Evolutionary conservation across 2,329 filamentous ascomycete species (phyloP), one percentile per base, ranked within the genome.

Genomic region (Zelopaecilomyces penicillatus): DNA sequence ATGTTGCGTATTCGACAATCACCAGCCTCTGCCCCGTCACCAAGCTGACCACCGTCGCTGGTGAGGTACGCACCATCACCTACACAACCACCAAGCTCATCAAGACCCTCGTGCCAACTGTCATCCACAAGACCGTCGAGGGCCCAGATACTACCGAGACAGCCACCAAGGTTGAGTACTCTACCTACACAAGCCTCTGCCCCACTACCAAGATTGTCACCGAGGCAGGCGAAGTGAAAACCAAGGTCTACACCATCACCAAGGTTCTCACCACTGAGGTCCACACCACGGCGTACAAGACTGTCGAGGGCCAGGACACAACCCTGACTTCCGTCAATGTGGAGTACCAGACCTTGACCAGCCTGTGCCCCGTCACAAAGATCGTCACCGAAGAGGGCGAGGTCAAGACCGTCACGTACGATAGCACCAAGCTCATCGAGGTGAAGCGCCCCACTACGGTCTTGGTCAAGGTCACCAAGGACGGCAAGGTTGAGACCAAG

Each of bases 191-290:
- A 9, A 63, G 60, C 12, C 57, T 71, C 7, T 70, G 64, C 56
- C 69, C 70, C 19, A 53, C 71, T 11, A 72, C 69, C 3, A 61
- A 69, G 52, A 68, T 66, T 33, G 66, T 65, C 55, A 70, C 67
- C 1, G 44, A 73, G 4, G 62, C 54, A 26, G 73, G 73, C 30
- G 54, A 58, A 26, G 58, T 63, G 4, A 55, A 57, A 4, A 57
- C 60, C 30, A 64, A 63, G 9, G 58, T 65, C 32, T 65, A 65
- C 50, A 66, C 65, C 3, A 69, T 65, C 6, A 66, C 64, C 1
- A 57, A 65, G 28, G 60, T 69, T 9, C 63, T 63, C 45, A 50
- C 60, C 44, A 66, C 64, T 5, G 39, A 37, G 9, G 33, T 53
- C 7, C 45, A 31, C 32, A 54, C 50, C 26, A 68, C 68, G n/a